Evolutionary conservation across 345 rosid species (phyloP).

Genomic region (Hypericum perforatum): DNA sequence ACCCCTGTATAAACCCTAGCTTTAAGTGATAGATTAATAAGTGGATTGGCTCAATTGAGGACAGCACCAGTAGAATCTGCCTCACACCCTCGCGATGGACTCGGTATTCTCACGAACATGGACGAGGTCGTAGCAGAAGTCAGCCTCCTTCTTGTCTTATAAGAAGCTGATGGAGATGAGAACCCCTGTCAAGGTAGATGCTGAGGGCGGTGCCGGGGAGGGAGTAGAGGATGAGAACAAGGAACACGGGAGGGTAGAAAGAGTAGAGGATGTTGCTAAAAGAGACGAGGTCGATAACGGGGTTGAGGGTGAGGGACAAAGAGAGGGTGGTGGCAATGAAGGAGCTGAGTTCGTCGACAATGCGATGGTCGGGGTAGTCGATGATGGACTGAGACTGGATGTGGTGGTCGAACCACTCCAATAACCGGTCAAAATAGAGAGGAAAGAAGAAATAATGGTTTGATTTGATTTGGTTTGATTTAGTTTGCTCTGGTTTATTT

Average conservation of each 20-base stretch:
- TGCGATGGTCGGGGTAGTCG: slow-evolving; percentile 94
- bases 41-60: too few species aligned
- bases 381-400: slow-evolving; percentile 88
- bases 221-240: slow-evolving; percentile 70
- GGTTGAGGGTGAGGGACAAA: slow-evolving; percentile 71
- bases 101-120: slow-evolving; percentile 96
- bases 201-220: slow-evolving; percentile 84
- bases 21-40: too few species aligned
- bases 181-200: slow-evolving; percentile 76
- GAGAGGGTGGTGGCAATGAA: slow-evolving; percentile 82
- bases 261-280: slow-evolving; percentile 88
- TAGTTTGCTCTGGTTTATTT: too few species aligned
- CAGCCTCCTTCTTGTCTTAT: slow-evolving; percentile 98
- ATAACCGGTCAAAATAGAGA: too few species aligned
- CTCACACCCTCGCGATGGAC: too few species aligned
- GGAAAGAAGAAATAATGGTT: too few species aligned
- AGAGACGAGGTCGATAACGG: slow-evolving; percentile 82
- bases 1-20: too few species aligned
- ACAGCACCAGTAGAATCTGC: too few species aligned
- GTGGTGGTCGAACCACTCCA: too few species aligned
- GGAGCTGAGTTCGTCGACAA: slow-evolving; percentile 81
- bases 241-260: slow-evolving; percentile 79
- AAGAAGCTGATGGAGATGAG: slow-evolving; percentile 78
- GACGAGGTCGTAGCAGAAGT: slow-evolving; percentile 91
- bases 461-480: too few species aligned